phyloP scores from a whole-genome alignment of 169 alveolate species.

The Plasmodium malariae region DNA sequence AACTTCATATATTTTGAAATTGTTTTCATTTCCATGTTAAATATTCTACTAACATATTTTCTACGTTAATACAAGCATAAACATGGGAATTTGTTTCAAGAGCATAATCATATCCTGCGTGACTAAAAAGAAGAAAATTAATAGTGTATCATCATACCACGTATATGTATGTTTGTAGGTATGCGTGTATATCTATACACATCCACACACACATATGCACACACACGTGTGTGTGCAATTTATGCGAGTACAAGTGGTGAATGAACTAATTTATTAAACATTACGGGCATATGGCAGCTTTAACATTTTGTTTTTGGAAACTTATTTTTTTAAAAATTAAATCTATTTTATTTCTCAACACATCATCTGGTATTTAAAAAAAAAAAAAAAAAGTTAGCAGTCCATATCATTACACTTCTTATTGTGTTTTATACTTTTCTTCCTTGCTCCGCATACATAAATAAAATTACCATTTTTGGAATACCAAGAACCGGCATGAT shows the following conservation, averaged over 20 bases:
- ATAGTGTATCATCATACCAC: not conserved
- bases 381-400: not conserved
- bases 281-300: conserved; percentile 77
- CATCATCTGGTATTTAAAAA: conserved; percentile 12
- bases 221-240: too few species aligned
- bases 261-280: not conserved
- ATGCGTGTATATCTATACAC: not conserved
- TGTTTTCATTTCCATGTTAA: not conserved
- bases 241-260: too few species aligned
- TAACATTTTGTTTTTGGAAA: conserved; percentile 21
- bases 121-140: conserved; percentile 80
- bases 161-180: not conserved
- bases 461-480: conserved; percentile 79
- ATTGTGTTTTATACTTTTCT: not conserved
- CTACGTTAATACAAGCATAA: conserved; percentile 87
- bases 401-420: not conserved
- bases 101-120: conserved; percentile 95
- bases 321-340: conserved; percentile 19
- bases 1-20: too few species aligned
- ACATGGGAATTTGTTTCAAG: conserved; percentile 95
- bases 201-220: not conserved
- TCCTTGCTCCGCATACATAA: not conserved
- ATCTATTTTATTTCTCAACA: conserved; percentile 28
- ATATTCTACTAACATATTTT: conserved; percentile 76
- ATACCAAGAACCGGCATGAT: conserved; percentile 96